phyloP scores from a whole-genome alignment of 2,329 filamentous ascomycete species.

The Colletotrichum aenigma region DNA sequence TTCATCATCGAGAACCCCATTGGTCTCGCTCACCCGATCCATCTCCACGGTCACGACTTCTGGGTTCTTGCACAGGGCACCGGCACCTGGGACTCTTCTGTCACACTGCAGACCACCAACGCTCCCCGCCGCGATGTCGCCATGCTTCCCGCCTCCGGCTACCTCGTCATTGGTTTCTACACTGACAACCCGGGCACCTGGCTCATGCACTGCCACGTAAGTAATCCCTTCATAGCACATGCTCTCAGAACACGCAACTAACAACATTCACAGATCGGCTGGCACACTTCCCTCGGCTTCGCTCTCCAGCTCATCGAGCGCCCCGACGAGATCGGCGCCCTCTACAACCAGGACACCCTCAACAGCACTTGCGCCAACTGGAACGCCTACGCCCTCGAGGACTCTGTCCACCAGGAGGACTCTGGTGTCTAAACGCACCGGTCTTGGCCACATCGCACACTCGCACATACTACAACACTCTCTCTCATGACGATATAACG shows the following conservation, averaged over 20 bases:
- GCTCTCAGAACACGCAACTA: not conserved
- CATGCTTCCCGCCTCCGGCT: slow-evolving; percentile 46
- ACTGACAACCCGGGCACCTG: slow-evolving; percentile 53
- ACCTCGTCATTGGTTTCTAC: slow-evolving; percentile 54
- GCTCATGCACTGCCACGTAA: slow-evolving; percentile 52
- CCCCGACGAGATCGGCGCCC: slow-evolving; percentile 17
- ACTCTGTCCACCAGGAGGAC: slow-evolving; percentile 22
- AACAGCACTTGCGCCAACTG: slow-evolving; percentile 19
- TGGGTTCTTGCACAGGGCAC: slow-evolving; percentile 29
- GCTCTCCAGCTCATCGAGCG: slow-evolving; percentile 27
- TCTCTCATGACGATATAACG: not conserved
- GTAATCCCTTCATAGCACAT: not conserved
- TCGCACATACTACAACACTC: not conserved
- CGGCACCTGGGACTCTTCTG: slow-evolving; percentile 26
- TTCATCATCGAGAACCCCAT: slow-evolving; percentile 35
- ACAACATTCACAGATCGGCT: not conserved
- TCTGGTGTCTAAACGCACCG: slow-evolving; percentile 21
- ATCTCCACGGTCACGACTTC: slow-evolving; percentile 52
- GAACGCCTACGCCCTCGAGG: slow-evolving; percentile 8
- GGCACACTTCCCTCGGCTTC: slow-evolving; percentile 27
- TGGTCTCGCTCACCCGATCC: slow-evolving; percentile 46
- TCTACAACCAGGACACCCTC: slow-evolving; percentile 17
- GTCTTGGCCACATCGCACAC: not conserved
- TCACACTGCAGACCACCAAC: slow-evolving; percentile 34
- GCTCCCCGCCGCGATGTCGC: slow-evolving; percentile 58